Base-by-base conservation (phyloP, 768 basidiomycete genomes). In the Clitopilus passeckerianus region DNA sequence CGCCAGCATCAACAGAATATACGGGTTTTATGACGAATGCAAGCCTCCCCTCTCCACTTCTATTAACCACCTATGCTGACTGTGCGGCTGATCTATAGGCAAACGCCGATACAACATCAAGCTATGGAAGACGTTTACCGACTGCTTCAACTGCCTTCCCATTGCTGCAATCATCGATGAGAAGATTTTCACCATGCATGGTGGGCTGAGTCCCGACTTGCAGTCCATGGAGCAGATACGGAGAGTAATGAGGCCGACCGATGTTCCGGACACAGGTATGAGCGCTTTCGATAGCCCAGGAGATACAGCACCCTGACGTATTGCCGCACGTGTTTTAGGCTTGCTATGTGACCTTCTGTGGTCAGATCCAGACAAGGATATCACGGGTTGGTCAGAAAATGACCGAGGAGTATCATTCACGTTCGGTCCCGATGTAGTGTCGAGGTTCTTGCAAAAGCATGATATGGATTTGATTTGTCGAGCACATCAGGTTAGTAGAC, bases 31-130 rank as follows among this genome's bases (percentile, higher is more conserved):
- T 76, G 96, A 99, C 73, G 96, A 99, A 84, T 98, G 96, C 96
- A 68, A 67, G 93, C 22, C 54, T 85, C 30, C 58, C 46, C 53
- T 57, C 52, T 57, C 22, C 57, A 35, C 54, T n/a, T 41, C 37
- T 55, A 14, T n/a, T 37, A 44, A 33, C 33, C 30, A 52, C 63
- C 35, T 57, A 37, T 56, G 55, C 61, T 65, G 64, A 56, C 41
- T n/a, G 27, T 53, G 62, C 34, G 16, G 16, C 53, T 57, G 53
- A 18, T 30, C 57, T 37, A 15, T 71, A 98, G 96, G 96, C 84
- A 99, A 99, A 82, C 93, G 96, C 73, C 88, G 96, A 71, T 98
- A 98, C 84, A 99, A 98, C 82, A 99, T 99, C 85, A 99, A 99
- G 76, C 83, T 98, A 71, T 99, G 96, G 96, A 99, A 99, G 84